Evolutionary conservation across 768 basidiomycete species (phyloP).

Genomic region (Russula sp.): DNA sequence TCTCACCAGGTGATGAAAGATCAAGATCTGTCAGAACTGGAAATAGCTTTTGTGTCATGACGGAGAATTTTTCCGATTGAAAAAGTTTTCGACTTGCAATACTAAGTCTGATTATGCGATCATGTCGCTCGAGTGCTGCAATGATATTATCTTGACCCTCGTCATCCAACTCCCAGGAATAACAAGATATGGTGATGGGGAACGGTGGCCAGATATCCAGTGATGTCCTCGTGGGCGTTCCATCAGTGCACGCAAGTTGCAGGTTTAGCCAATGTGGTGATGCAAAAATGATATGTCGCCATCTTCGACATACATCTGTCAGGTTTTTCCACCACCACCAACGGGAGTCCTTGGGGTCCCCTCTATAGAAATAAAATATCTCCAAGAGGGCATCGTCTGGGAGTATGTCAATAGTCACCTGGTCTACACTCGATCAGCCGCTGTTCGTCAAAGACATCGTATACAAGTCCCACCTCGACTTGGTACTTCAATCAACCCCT

Average conservation of each 20-base stretch:
- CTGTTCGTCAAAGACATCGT: no score
- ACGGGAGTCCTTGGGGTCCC: not conserved
- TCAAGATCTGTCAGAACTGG: not conserved
- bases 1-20: not conserved
- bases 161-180: no score
- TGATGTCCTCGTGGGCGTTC: not conserved
- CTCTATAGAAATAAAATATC: not conserved
- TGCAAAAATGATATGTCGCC: not conserved
- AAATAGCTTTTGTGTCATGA: not conserved
- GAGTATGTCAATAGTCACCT: not conserved
- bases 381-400: not conserved
- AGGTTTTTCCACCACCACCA: not conserved
- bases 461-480: not conserved
- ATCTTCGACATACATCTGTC: not conserved
- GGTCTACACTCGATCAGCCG: not conserved
- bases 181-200: not conserved
- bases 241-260: not conserved
- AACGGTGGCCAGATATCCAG: not conserved
- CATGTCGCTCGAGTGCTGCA: not conserved
- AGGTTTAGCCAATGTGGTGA: not conserved
- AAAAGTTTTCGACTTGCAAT: not conserved
- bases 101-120: not conserved
- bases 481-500: no score
- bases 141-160: not conserved
- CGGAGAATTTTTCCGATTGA: not conserved